Evolutionary conservation across 768 basidiomycete genomes (phyloP), one percentile per base, ranked within the genome.

Genomic region (Phlebiopsis flavidoalba): DNA sequence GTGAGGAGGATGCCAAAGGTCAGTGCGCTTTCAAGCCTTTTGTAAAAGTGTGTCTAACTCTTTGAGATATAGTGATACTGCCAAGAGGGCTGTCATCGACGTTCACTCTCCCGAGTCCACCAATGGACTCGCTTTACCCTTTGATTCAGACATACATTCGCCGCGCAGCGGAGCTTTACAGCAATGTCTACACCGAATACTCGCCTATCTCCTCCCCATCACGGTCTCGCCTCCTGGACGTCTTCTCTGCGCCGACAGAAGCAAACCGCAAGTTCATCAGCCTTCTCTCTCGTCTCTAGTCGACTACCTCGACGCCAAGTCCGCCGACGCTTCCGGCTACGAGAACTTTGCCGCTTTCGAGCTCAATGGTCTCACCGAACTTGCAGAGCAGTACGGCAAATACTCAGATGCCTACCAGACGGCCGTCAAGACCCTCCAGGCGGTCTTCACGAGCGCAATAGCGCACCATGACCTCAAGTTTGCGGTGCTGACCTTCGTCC

Each of bases 311-410:
- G 79, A 81, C 54, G 69, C 75, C 10, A 70, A 79, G 46, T 72
- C 76, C 15, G 37, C 54, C n/a, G 10, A 21, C 15, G 36, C 33
- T 5, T 33, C 60, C 14, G 57, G 35, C 15, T 57, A 57, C 52
- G 60, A 58, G 15, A 69, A 66, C 19, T 92, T 92, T 63, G 87
- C 84, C 31, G 87, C 86, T 7, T 72, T 90, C 53, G 82, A 87
- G 61, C 67, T 92, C 0, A 61, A 43, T 15, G 77, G 77, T 17
- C 75, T 92, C 5, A 66, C 76, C 15, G 73, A 78, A 12, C 71
- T 89, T 43, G 81, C 81, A 26, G 62, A 71, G 14, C 70, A 70
- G 7, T 74, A 81, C 60, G 88, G 86, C 12, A 59, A 68, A 26
- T 69, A 75, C 6, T 87, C 87, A 70, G 79, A 81, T 53, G 79